Evolutionary conservation across 805 yeast species (phyloP).

Genomic region (Teunomyces aglyptinius): DNA sequence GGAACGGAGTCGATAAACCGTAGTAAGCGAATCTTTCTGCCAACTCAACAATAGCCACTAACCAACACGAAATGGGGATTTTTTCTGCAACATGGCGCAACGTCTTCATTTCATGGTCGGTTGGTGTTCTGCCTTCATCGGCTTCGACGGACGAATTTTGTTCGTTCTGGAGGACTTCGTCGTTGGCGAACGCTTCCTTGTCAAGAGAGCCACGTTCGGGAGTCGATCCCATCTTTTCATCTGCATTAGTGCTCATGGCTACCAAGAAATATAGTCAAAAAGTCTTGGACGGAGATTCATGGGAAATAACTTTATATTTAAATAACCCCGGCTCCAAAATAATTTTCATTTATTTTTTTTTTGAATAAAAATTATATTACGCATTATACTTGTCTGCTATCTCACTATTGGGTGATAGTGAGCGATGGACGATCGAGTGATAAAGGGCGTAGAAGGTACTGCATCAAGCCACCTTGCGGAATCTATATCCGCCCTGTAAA

Average conservation of each 20-base stretch:
- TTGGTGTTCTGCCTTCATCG: slow-evolving; percentile 45
- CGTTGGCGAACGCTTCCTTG: not conserved
- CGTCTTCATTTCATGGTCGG: slow-evolving; percentile 51
- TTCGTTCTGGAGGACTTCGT: slow-evolving; percentile 1
- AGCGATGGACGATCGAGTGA: not conserved
- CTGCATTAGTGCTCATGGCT: not conserved
- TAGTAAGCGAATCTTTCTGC: slow-evolving; percentile 81
- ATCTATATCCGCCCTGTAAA: not conserved
- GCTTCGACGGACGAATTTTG: slow-evolving; percentile 1
- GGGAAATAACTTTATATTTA: not conserved
- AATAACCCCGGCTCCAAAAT: not conserved
- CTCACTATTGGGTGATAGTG: not conserved
- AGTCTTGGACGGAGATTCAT: not conserved
- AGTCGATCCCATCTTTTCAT: not conserved
- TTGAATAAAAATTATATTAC: not conserved
- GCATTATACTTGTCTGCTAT: not conserved
- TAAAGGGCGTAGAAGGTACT: not conserved
- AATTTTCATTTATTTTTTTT: not conserved
- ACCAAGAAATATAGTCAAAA: not conserved
- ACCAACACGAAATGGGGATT: slow-evolving; percentile 57
- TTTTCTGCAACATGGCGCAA: slow-evolving; percentile 52
- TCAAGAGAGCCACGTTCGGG: not conserved
- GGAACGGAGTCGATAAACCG: slow-evolving; percentile 73
- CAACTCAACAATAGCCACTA: slow-evolving; percentile 69
- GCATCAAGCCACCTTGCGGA: not conserved